Evolutionary conservation across 257 asterid species (phyloP).

Genomic region (Asclepias syriaca): DNA sequence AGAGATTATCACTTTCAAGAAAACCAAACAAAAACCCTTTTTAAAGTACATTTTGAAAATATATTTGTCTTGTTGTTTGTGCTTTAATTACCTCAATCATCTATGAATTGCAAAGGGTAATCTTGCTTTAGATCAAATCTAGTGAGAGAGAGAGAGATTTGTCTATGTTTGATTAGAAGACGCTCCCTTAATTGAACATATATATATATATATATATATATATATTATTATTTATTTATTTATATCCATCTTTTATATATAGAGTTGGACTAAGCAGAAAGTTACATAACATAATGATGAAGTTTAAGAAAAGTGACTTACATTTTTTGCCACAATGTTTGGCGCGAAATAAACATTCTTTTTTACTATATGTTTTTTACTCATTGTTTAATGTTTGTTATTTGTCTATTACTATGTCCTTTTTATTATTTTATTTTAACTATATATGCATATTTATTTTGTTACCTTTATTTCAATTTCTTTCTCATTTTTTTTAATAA

Average conservation of each 20-base stretch:
- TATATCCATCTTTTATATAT: no score
- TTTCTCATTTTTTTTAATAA: background rate
- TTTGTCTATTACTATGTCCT: no score
- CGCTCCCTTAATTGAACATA: slow-evolving; percentile 44
- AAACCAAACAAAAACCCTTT: background rate
- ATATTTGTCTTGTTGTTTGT: slow-evolving; percentile 49
- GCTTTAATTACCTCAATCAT: slow-evolving; percentile 33
- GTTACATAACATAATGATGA: slow-evolving; percentile 36
- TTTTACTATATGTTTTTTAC: background rate
- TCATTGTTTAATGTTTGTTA: no score
- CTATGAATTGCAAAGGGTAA: slow-evolving; percentile 27
- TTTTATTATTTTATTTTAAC: background rate
- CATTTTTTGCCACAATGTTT: slow-evolving; percentile 40
- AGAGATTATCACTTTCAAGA: background rate
- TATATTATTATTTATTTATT: no score
- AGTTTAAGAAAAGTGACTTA: slow-evolving; percentile 28
- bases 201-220: no score
- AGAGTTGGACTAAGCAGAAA: slow-evolving; percentile 30
- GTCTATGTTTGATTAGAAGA: background rate
- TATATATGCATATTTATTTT: no score
- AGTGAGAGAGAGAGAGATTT: background rate
- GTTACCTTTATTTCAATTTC: no score
- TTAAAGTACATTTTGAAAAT: slow-evolving; percentile 3
- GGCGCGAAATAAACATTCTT: slow-evolving; percentile 9
- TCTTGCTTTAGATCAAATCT: slow-evolving; percentile 22